Percentiles rank a stretch among this genome's conserved stretches.
These are phyloP conservation scores for Fusarium papillatum DNA, from an alignment of 2,329 filamentous ascomycete genomes.

Conservation along the genomic window DNA sequence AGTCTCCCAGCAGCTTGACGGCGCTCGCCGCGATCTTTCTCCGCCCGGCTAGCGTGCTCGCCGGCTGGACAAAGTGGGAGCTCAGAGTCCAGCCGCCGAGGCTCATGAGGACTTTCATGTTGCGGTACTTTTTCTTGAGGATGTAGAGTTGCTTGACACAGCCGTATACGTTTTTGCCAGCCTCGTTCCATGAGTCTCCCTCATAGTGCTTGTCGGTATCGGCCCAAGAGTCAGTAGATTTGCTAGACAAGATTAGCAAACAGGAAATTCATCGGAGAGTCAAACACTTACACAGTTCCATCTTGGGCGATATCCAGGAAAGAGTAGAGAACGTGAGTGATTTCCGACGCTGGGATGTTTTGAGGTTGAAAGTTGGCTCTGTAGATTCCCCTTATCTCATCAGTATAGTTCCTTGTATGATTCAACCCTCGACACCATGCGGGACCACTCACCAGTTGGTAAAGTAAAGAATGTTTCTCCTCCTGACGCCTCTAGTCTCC, in stretches of 20 bases:
- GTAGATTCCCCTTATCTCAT: constrained; percentile 73
- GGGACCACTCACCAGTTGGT: constrained; percentile 62
- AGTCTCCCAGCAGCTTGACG: constrained; percentile 78
- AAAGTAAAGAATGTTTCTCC: constrained; percentile 64
- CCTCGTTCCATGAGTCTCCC: constrained; percentile 70
- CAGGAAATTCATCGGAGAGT: fast-evolving
- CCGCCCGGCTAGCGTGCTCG: constrained; percentile 72
- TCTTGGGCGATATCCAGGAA: constrained; percentile 62
- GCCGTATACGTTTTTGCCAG: constrained; percentile 78
- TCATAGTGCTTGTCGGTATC: constrained; percentile 78
- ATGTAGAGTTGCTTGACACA: constrained; percentile 83
- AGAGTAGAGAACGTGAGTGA: constrained; percentile 81
- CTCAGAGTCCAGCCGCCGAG: constrained; percentile 88
- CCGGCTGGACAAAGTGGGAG: constrained; percentile 61
- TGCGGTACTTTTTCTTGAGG: constrained; percentile 81
- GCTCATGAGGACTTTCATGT: constrained; percentile 83
- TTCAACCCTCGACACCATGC: constrained; percentile 2
- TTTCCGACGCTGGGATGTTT: constrained; percentile 74
- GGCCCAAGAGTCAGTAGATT: constrained; percentile 51
- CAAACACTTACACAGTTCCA: constrained; percentile 60
- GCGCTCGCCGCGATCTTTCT: constrained; percentile 76
- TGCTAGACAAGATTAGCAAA: constrained; percentile 27
- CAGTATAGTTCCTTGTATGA: constrained; percentile 13
- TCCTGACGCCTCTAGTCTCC: constrained; percentile 26
- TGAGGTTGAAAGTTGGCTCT: constrained; percentile 79